Percentiles rank a stretch among this genome's conserved stretches.
Conservation (phyloP, 768 basidiomycete genomes). For the Tephrocybe sp. region DNA sequence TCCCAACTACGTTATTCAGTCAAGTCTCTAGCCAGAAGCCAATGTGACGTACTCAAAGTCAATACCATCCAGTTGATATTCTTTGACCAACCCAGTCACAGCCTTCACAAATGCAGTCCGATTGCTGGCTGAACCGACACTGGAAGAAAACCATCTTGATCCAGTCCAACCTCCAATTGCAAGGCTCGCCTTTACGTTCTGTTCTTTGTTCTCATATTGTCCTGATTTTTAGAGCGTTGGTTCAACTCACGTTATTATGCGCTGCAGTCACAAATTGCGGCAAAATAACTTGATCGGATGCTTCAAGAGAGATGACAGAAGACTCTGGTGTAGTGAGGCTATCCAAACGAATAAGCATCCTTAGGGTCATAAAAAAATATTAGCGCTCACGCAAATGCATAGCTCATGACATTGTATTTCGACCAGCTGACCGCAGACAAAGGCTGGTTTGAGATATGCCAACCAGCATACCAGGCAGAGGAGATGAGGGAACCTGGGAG, state of each 20-base stretch:
- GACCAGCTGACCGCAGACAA: constrained; percentile 44
- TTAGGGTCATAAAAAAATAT: neutral
- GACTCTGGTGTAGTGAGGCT: constrained; percentile 40
- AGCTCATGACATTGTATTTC: constrained; percentile 53
- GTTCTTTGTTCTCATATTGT: neutral
- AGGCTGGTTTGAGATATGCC: constrained; percentile 40
- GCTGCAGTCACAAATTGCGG: constrained; percentile 53
- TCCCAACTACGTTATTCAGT: constrained; percentile 62
- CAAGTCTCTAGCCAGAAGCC: constrained; percentile 5
- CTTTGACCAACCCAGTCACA: constrained; percentile 42
- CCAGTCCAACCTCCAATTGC: constrained; percentile 72
- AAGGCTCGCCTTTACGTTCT: constrained; percentile 56
- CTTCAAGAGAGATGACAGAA: constrained; percentile 28
- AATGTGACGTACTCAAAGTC: constrained; percentile 58
- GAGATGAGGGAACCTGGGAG: constrained; percentile 16
- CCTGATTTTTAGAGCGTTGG: constrained; percentile 25
- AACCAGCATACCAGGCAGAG: constrained; percentile 48
- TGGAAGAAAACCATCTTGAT: constrained; percentile 57
- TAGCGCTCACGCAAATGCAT: constrained; percentile 57
- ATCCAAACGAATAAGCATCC: constrained; percentile 4
- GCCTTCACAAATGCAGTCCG: constrained; percentile 58
- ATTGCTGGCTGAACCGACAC: constrained; percentile 51
- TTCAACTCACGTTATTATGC: constrained; percentile 33
- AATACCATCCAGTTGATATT: constrained; percentile 57
- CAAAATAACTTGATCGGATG: constrained; percentile 45